These are phyloP conservation scores for Citeromyces nyonsensis DNA, from an alignment of 805 yeast species.

Conservation along the genomic window DNA sequence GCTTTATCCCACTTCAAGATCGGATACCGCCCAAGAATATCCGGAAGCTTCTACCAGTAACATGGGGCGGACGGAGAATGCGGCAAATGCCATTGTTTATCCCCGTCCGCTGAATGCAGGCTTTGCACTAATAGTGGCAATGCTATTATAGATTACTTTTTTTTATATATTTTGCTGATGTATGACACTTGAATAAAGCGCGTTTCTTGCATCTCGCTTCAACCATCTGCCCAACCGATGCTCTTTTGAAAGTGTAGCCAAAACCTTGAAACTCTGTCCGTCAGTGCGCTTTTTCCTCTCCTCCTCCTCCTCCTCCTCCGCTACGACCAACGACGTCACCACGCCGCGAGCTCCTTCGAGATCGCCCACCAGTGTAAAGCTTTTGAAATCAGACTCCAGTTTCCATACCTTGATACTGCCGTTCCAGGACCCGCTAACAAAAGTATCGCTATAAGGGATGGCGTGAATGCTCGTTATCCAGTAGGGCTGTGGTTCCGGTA, in stretches of 20 bases:
- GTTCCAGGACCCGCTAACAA: conserved; percentile 80
- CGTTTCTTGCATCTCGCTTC: conserved; percentile 46
- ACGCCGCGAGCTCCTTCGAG: conserved; percentile 52
- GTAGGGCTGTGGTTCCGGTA: conserved; percentile 67
- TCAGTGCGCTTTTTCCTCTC: too few species aligned
- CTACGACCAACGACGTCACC: conserved; percentile 45
- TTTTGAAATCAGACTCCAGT: conserved; percentile 45
- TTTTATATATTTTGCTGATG: conserved; percentile 9
- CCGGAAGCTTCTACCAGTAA: neutral
- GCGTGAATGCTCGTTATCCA: conserved; percentile 77
- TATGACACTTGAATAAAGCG: conserved; percentile 40
- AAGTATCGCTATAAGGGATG: conserved; percentile 71
- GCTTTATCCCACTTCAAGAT: neutral
- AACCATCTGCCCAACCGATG: conserved; percentile 86
- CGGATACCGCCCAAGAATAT: neutral
- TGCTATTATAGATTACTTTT: neutral
- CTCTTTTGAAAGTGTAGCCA: conserved; percentile 68
- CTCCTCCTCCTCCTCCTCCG: conserved; percentile 28
- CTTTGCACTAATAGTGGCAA: neutral
- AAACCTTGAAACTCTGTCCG: conserved; percentile 34
- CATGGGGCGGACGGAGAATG: neutral
- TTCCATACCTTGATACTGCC: conserved; percentile 74
- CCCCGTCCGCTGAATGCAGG: neutral
- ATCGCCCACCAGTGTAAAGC: conserved; percentile 39
- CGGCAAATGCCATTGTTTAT: neutral